Base-by-base conservation (phyloP, 2,329 filamentous ascomycete species). In the Teratosphaeria epicoccoides region DNA sequence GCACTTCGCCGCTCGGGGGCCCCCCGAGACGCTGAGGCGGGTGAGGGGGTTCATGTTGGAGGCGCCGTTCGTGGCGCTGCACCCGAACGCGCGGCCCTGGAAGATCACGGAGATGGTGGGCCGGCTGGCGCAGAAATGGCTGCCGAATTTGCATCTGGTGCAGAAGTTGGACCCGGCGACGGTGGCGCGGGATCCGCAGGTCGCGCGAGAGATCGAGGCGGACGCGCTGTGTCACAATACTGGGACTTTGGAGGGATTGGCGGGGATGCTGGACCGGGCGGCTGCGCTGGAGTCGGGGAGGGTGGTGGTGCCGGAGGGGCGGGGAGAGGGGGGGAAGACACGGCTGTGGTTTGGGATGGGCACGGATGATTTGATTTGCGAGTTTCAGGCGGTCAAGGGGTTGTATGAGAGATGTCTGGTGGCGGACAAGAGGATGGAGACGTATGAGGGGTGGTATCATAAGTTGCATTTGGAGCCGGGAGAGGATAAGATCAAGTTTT, bases 171-270 rank as follows among this genome's bases (percentile, higher is more conserved):
- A 84, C 45, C 68, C 79, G 1, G 76, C 77, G 54, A 75, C 83
- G 55, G 65, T 95, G 50, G 82, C 78, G 29, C 80, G 88, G 23
- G 85, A 91, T 67, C 73, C 77, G 23, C 79, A 71, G 22, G 79
- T 87, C 2, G 76, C 79, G 49, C 73, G 79, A 61, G 76, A 73
- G 24, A 77, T 87, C 57, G 71, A 72, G 2, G 76, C 79, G 25
- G 90, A 96, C 68, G 64, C 75, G 47, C 73, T 95, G 49, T 82
- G 83, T 68, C 89, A 95, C 70, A 78, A 91, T 67, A 91, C 82
- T 2, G 90, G 88, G 29, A 95, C 90, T 6, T 75, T 95, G n/a
- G 84, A 90, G 67, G 87, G 87, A 0, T 67, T 95, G 28, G 78
- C 85, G 0, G 83, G 80, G 0, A 77, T 95, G 77, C 71, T 96